A percentile compares a stretch with the other conserved stretches of the same genome.
Conservation (phyloP, 2,329 filamentous ascomycete species). For the Diaporthe helianthi region DNA sequence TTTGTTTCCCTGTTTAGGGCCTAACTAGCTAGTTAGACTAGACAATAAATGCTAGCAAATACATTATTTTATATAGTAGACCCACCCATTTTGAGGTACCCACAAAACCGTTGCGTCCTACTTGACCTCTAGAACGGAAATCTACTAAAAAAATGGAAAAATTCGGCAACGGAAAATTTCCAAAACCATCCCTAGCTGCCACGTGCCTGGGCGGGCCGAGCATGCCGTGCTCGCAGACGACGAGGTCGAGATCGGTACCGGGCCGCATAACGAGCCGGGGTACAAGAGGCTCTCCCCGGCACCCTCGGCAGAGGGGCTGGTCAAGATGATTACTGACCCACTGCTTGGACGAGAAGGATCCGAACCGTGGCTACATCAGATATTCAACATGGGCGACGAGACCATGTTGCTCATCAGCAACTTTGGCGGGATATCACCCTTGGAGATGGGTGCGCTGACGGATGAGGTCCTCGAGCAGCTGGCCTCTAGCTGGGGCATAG, state of each 20-base stretch:
- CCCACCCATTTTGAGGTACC: too few relatives aligned
- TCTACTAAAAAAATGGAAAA: too few relatives aligned
- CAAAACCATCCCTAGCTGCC: too few relatives aligned
- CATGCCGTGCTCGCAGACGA: slow-evolving; percentile 55
- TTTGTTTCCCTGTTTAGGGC: too few relatives aligned
- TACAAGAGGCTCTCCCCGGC: slow-evolving; percentile 62
- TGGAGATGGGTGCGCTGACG: slow-evolving; percentile 62
- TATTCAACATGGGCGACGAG: slow-evolving; percentile 56
- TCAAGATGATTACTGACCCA: slow-evolving; percentile 67
- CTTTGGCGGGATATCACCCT: slow-evolving; percentile 64
- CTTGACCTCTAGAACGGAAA: too few relatives aligned
- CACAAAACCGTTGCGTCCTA: too few relatives aligned
- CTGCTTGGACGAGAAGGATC: slow-evolving; percentile 64
- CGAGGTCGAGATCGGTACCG: slow-evolving; percentile 70
- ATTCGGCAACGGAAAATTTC: too few relatives aligned
- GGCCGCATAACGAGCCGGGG: slow-evolving; percentile 72
- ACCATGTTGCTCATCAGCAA: slow-evolving; percentile 63
- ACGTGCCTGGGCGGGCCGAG: slow-evolving; percentile 60
- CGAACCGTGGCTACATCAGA: slow-evolving; percentile 56
- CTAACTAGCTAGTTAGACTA: too few relatives aligned
- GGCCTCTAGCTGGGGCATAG: slow-evolving; percentile 53
- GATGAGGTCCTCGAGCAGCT: slow-evolving; percentile 62
- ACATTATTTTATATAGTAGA: too few relatives aligned
- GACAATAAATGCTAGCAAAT: too few relatives aligned
- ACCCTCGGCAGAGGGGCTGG: slow-evolving; percentile 55